Conservation (phyloP, 1,284 basidiomycete genomes). For the Naganishia sp. region DNA sequence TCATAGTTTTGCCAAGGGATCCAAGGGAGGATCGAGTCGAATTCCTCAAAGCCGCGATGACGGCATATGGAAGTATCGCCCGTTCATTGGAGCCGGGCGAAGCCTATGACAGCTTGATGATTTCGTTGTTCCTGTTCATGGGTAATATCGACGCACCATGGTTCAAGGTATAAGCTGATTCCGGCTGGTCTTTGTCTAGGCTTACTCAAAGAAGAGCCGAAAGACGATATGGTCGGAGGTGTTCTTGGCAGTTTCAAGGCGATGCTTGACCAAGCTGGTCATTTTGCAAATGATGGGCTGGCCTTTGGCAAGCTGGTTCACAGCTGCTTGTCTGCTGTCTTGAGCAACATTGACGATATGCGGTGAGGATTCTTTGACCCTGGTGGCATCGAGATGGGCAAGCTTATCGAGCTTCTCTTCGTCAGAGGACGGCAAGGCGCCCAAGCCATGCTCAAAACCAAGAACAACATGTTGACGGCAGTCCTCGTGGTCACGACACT, state of each 20-base stretch:
- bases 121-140: slow-evolving; percentile 77
- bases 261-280: slow-evolving; percentile 61
- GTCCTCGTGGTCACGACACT: slow-evolving; percentile 83
- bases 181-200: slow-evolving; percentile 57
- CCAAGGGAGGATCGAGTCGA: slow-evolving; percentile 60
- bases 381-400: background rate
- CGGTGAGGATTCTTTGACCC: slow-evolving; percentile 60
- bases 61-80: slow-evolving; percentile 67
- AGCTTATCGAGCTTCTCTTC: slow-evolving; percentile 5
- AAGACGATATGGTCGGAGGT: slow-evolving; percentile 75
- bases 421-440: slow-evolving; percentile 70
- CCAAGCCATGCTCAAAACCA: slow-evolving; percentile 78
- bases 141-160: slow-evolving; percentile 56
- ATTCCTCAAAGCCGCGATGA: slow-evolving; percentile 69
- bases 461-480: slow-evolving; percentile 83
- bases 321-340: slow-evolving; percentile 78
- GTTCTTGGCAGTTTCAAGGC: slow-evolving; percentile 76
- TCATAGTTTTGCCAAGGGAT: slow-evolving; percentile 54
- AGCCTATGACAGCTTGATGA: slow-evolving; percentile 66
- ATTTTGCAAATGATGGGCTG: slow-evolving; percentile 41
- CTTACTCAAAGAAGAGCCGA: slow-evolving; percentile 77
- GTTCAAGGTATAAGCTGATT: no score
- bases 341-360: slow-evolving; percentile 88
- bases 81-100: slow-evolving; percentile 61
- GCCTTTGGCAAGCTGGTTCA: slow-evolving; percentile 64